A percentile compares a stretch with the other conserved stretches of the same genome.
Evolutionary conservation across 495 filamentous ascomycete genomes (phyloP).

Genomic region (Hypoxylon fuscum): DNA sequence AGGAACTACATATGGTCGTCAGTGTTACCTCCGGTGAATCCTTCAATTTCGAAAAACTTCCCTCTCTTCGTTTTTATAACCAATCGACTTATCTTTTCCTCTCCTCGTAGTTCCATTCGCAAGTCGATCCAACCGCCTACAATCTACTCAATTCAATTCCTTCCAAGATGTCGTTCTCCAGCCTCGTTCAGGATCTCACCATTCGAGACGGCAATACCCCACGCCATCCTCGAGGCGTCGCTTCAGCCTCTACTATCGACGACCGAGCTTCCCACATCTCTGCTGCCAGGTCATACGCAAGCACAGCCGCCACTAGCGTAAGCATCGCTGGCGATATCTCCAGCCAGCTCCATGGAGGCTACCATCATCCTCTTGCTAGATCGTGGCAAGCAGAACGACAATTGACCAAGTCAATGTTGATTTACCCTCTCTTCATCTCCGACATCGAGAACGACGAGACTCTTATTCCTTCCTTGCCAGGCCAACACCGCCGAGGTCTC

Average conservation of each 20-base stretch:
- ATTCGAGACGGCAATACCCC: slow-evolving; percentile 64
- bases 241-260: slow-evolving; percentile 62
- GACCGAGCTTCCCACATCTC: slow-evolving; percentile 73
- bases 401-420: slow-evolving; percentile 99
- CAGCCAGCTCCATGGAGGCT: slow-evolving; percentile 94
- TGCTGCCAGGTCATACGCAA: slow-evolving; percentile 78
- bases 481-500: slow-evolving; percentile 85
- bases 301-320: slow-evolving; percentile 91
- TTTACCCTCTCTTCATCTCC: slow-evolving; percentile 96
- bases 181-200: slow-evolving; percentile 85
- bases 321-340: slow-evolving; percentile 93
- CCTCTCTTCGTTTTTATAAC: slow-evolving; percentile 27
- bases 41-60: slow-evolving; percentile 6
- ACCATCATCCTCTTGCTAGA: slow-evolving; percentile 88
- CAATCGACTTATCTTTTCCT: slow-evolving; percentile 5
- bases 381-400: slow-evolving; percentile 97
- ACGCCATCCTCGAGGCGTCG: slow-evolving; percentile 49
- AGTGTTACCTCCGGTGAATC: not conserved
- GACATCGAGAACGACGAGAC: slow-evolving; percentile 93
- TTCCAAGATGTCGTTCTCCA: slow-evolving; percentile 84
- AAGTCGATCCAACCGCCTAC: not conserved
- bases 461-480: slow-evolving; percentile 86
- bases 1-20: slow-evolving; percentile 8
- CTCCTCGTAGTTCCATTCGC: not conserved
- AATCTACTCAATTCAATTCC: not conserved